These are phyloP conservation scores for Psilocybe cubensis DNA, from an alignment of 768 basidiomycete genomes.

Conservation along the genomic window DNA sequence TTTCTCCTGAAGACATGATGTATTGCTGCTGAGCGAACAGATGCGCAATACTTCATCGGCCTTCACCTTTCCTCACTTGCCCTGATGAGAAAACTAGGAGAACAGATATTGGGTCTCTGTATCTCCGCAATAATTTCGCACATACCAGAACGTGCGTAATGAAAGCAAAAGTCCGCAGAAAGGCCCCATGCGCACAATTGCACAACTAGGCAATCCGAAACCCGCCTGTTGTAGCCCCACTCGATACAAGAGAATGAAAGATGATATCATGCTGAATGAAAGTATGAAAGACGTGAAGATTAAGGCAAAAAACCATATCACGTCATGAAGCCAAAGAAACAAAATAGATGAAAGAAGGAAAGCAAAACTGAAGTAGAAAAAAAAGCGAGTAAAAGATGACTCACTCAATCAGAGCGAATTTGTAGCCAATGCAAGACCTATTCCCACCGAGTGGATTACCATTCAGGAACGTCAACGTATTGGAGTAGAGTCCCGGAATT, in stretches of 20 bases:
- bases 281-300: not conserved
- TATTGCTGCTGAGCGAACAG: conserved; percentile 3
- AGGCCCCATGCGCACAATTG: not conserved
- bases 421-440: conserved; percentile 64
- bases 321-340: not conserved
- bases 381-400: conserved; percentile 25
- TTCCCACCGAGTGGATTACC: conserved; percentile 53
- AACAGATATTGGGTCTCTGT: not conserved
- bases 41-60: conserved; percentile 2
- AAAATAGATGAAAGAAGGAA: not conserved
- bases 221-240: not conserved
- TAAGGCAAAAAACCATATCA: not conserved
- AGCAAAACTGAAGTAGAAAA: conserved; percentile 9
- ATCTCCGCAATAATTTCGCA: conserved; percentile 12
- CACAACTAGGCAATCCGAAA: not conserved
- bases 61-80: not conserved
- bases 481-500: conserved; percentile 50
- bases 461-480: conserved; percentile 59
- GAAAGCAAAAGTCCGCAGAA: not conserved
- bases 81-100: conserved; percentile 9
- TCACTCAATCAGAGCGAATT: conserved; percentile 64
- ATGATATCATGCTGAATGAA: not conserved
- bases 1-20: not conserved
- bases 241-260: not conserved
- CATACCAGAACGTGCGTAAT: conserved; percentile 11